These are phyloP conservation scores for Senna tora DNA, from an alignment of 306 rosid species.

Conservation along the genomic window DNA sequence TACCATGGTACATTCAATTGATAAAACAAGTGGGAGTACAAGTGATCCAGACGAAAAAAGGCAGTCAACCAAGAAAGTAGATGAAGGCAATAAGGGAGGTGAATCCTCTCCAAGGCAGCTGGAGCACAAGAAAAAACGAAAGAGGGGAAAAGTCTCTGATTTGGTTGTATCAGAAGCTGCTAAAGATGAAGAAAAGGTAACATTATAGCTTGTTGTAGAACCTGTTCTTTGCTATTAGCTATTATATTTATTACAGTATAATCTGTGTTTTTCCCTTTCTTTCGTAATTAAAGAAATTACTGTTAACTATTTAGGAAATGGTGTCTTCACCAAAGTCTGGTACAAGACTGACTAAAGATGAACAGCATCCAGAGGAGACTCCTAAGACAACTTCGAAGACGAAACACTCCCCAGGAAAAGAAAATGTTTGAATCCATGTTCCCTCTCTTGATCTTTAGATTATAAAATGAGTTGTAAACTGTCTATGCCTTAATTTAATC, in stretches of 20 bases:
- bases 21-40: conserved; percentile 50
- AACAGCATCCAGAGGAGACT: conserved; percentile 48
- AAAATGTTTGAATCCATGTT: conserved; percentile 49
- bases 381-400: conserved; percentile 69
- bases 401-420: conserved; percentile 68
- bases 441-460: not conserved
- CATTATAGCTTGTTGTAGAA: conserved; percentile 27
- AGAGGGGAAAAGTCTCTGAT: conserved; percentile 55
- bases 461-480: too few relatives aligned
- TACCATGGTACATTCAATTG: conserved; percentile 43
- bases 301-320: conserved; percentile 48
- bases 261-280: conserved; percentile 9
- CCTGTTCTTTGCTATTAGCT: conserved; percentile 19
- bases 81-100: conserved; percentile 47
- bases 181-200: conserved; percentile 63
- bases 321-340: conserved; percentile 53
- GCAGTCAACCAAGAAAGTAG: conserved; percentile 55
- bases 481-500: too few relatives aligned
- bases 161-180: conserved; percentile 46
- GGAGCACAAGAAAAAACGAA: conserved; percentile 59
- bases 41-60: conserved; percentile 57
- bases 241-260: not conserved
- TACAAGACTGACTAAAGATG: conserved; percentile 55
- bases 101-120: conserved; percentile 51
- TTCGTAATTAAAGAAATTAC: conserved; percentile 12